phyloP scores from a whole-genome alignment of 2,329 filamentous ascomycete species.

The Rhynchosporium agropyri region DNA sequence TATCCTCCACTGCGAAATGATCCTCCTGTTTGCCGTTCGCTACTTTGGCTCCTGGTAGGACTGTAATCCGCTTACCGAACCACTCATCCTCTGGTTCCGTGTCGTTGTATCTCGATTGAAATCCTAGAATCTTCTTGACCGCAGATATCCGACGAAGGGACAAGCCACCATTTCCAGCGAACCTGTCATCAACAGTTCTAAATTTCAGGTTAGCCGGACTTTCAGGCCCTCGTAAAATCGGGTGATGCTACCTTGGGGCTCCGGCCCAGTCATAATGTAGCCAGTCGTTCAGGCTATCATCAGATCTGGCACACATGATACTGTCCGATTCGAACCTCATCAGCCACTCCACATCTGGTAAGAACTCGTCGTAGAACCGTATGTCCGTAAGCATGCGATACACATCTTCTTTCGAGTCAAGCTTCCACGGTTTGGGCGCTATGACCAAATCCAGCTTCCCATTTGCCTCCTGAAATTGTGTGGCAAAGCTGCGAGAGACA shows the following conservation, averaged over 20 bases:
- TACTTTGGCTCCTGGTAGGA: constrained; percentile 52
- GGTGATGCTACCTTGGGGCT: constrained; percentile 48
- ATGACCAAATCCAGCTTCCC: constrained; percentile 56
- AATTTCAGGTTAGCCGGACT: neutral
- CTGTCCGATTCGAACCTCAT: constrained; percentile 59
- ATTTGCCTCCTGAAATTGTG: constrained; percentile 52
- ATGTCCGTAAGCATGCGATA: constrained; percentile 53
- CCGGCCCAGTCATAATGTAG: constrained; percentile 58
- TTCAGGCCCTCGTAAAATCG: neutral
- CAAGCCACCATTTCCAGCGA: constrained; percentile 57
- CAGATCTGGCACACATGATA: constrained; percentile 58
- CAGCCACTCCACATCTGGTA: constrained; percentile 56
- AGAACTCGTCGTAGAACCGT: constrained; percentile 55
- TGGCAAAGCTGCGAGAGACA: constrained; percentile 50
- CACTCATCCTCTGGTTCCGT: constrained; percentile 58
- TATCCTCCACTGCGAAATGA: constrained; percentile 53
- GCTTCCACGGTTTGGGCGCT: constrained; percentile 52
- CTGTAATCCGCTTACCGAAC: constrained; percentile 53
- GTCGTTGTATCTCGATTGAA: constrained; percentile 54
- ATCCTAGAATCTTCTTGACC: constrained; percentile 52
- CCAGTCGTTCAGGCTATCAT: constrained; percentile 56
- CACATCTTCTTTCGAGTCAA: constrained; percentile 51
- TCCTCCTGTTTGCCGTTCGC: constrained; percentile 46
- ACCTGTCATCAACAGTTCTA: constrained; percentile 48
- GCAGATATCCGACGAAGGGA: constrained; percentile 56